Evolutionary conservation across 306 rosid species (phyloP).

Genomic region (Lotus japonicus): DNA sequence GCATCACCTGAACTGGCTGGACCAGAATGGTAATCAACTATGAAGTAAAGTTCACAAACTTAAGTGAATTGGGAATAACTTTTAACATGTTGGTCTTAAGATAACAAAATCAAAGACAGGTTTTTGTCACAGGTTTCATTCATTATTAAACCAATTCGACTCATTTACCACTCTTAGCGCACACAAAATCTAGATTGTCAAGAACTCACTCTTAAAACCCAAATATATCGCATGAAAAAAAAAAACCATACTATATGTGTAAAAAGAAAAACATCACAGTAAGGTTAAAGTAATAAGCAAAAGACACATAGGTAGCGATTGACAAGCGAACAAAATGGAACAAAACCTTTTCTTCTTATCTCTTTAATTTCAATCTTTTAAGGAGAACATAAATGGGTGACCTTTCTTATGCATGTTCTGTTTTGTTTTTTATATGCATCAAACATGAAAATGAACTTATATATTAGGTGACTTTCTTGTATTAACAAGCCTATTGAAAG

Average conservation of each 20-base stretch:
- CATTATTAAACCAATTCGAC: not conserved
- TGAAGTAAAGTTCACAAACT: not conserved
- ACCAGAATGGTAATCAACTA: not conserved
- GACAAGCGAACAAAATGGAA: no score
- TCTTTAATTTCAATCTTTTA: no score
- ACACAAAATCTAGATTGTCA: not conserved
- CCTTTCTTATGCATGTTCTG: no score
- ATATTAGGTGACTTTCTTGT: no score
- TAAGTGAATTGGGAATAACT: not conserved
- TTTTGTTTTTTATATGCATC: no score
- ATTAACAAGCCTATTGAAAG: no score
- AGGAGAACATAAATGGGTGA: no score
- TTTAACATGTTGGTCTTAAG: not conserved
- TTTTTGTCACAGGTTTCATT: not conserved
- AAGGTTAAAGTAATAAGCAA: not conserved
- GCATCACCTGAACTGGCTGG: not conserved
- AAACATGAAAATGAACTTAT: no score
- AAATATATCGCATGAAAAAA: not conserved
- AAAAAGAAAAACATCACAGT: not conserved
- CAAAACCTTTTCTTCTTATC: no score
- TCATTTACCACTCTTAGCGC: not conserved
- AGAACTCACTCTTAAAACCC: not conserved
- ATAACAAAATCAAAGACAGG: not conserved
- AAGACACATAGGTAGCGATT: not conserved
- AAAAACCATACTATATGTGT: not conserved